These are phyloP conservation scores for Boletus insuetus DNA, from an alignment of 768 basidiomycete species.

Conservation along the genomic window DNA sequence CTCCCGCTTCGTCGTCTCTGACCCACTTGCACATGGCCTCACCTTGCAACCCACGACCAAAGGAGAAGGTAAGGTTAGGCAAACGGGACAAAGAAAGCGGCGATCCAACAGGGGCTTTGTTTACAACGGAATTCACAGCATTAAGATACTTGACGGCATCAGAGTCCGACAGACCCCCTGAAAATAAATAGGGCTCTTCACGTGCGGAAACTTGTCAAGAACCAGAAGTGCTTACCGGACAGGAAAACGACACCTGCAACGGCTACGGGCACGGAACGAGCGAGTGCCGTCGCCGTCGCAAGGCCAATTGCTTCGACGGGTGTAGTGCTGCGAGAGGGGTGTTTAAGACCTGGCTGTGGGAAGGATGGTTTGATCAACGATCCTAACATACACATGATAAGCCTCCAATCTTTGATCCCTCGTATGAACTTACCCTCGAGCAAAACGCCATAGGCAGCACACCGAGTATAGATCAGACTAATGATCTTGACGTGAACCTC, in stretches of 20 bases:
- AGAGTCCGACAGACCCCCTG: constrained; percentile 44
- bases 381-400: constrained; percentile 28
- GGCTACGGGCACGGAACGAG: constrained; percentile 43
- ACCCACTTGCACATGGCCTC: constrained; percentile 48
- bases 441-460: constrained; percentile 45
- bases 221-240: constrained; percentile 36
- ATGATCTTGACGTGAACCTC: constrained; percentile 48
- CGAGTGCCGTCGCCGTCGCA: constrained; percentile 44
- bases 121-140: constrained; percentile 39
- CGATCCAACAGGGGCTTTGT: constrained; percentile 32
- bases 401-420: background rate
- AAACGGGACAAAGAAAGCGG: constrained; percentile 35
- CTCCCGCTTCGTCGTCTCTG: constrained; percentile 40
- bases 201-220: background rate
- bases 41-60: constrained; percentile 49
- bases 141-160: constrained; percentile 42
- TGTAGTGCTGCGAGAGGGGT: constrained; percentile 35
- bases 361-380: constrained; percentile 53
- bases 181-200: background rate
- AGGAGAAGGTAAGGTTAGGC: constrained; percentile 48
- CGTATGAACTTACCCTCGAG: constrained; percentile 40
- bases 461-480: constrained; percentile 43
- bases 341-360: constrained; percentile 46
- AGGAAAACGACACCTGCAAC: constrained; percentile 51
- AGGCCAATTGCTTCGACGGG: constrained; percentile 43